These are phyloP conservation scores for Corynascus novoguineensis DNA, from an alignment of 495 filamentous ascomycete species.

Conservation along the genomic window DNA sequence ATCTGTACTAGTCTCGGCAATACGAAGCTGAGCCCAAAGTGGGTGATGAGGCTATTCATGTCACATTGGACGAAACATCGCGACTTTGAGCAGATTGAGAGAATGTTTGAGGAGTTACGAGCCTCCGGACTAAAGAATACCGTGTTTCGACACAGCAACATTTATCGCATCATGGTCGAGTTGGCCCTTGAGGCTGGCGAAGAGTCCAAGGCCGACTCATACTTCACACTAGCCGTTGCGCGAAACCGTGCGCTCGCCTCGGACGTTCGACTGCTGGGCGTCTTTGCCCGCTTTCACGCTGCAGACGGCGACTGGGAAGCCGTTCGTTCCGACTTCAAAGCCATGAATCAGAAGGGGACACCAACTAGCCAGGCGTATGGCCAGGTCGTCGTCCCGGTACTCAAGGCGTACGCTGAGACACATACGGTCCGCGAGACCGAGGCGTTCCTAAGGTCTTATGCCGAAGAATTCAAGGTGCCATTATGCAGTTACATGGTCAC, in stretches of 20 bases:
- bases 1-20: conserved; percentile 12
- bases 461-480: conserved; percentile 29
- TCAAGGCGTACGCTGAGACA: conserved; percentile 38
- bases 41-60: conserved; percentile 32
- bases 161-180: conserved; percentile 39
- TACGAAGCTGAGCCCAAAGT: conserved; percentile 22
- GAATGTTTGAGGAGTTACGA: conserved; percentile 25
- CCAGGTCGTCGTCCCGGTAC: conserved; percentile 36
- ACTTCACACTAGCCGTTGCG: conserved; percentile 19
- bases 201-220: conserved; percentile 25
- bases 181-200: conserved; percentile 36
- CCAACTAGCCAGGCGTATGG: conserved; percentile 20
- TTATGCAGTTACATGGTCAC: conserved; percentile 36
- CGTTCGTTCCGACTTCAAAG: conserved; percentile 33
- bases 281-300: conserved; percentile 38
- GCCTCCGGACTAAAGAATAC: conserved; percentile 17
- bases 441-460: conserved; percentile 36
- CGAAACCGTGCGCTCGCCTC: conserved; percentile 19
- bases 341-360: conserved; percentile 25
- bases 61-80: conserved; percentile 28
- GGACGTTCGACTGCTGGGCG: conserved; percentile 31
- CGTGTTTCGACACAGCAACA: conserved; percentile 19
- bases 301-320: conserved; percentile 42
- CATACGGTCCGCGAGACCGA: conserved; percentile 41
- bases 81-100: conserved; percentile 22